These are phyloP conservation scores for Corymbia citriodora DNA, from an alignment of 441 rosid genomes.

Conservation along the genomic window DNA sequence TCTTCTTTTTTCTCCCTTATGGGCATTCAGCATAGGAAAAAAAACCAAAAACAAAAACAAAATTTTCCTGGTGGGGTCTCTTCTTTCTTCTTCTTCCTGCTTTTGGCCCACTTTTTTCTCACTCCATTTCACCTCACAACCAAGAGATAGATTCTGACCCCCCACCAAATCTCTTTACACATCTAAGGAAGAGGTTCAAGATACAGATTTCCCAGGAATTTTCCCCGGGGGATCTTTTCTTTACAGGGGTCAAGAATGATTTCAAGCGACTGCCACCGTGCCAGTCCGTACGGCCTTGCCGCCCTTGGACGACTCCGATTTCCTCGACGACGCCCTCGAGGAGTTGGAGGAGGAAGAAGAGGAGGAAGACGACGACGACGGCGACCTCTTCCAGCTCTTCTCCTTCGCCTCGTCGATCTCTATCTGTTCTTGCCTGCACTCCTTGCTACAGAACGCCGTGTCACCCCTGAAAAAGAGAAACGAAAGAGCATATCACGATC, in stretches of 20 bases:
- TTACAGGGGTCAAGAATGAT: background rate
- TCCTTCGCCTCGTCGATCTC: slow-evolving; percentile 63
- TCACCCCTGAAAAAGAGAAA: slow-evolving; percentile 50
- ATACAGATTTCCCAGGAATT: background rate
- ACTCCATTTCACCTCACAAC: background rate
- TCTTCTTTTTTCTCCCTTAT: background rate
- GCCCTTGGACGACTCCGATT: slow-evolving; percentile 18
- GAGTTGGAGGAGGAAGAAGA: slow-evolving; percentile 17
- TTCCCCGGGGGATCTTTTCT: background rate
- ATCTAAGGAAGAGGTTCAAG: background rate
- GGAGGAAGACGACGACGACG: slow-evolving; percentile 27
- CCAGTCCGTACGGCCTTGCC: background rate
- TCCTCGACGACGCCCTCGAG: slow-evolving; percentile 5
- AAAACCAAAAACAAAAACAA: background rate
- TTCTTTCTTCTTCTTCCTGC: background rate
- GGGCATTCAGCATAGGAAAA: background rate
- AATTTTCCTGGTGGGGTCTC: background rate
- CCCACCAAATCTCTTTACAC: background rate
- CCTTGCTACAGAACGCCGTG: slow-evolving; percentile 87
- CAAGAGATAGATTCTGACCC: background rate
- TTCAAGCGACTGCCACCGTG: background rate
- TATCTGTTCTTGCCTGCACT: slow-evolving; percentile 86
- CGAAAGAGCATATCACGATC: background rate
- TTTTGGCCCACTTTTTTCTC: background rate
- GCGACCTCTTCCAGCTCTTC: slow-evolving; percentile 39